These are phyloP conservation scores for Neurospora sp. DNA, from an alignment of 495 filamentous ascomycete genomes.

Conservation along the genomic window DNA sequence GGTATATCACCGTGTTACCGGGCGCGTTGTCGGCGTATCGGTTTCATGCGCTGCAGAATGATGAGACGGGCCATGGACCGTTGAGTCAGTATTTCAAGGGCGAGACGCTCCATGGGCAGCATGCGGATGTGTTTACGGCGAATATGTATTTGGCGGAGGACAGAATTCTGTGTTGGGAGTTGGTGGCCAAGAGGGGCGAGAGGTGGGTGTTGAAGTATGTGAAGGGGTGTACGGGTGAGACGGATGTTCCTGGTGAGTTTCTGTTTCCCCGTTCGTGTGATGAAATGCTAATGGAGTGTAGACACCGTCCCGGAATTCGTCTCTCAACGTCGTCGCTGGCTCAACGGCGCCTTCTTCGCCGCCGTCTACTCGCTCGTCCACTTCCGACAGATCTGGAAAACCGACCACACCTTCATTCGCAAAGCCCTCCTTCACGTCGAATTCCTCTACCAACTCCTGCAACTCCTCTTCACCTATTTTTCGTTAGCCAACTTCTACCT, in stretches of 20 bases:
- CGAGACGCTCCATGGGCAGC: constrained; percentile 90
- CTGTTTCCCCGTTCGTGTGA: neutral
- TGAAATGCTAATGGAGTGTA: constrained; percentile 13
- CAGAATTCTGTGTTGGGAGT: constrained; percentile 97
- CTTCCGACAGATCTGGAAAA: constrained; percentile 85
- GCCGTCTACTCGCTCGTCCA: constrained; percentile 96
- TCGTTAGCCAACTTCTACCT: constrained; percentile 98
- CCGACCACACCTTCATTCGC: constrained; percentile 80
- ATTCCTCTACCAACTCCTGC: constrained; percentile 89
- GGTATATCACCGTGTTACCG: constrained; percentile 93
- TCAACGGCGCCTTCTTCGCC: constrained; percentile 98
- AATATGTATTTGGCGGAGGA: constrained; percentile 99
- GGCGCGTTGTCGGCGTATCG: constrained; percentile 92
- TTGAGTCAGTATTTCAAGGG: constrained; percentile 99
- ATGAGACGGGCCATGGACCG: constrained; percentile 85
- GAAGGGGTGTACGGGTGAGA: constrained; percentile 89
- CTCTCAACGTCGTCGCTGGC: constrained; percentile 89
- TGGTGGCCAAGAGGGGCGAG: constrained; percentile 90
- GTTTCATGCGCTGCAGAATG: constrained; percentile 95
- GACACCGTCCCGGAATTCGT: constrained; percentile 87
- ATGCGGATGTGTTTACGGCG: constrained; percentile 96
- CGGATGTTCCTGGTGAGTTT: constrained; percentile 78
- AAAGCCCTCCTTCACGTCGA: constrained; percentile 93
- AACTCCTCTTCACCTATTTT: constrained; percentile 92
- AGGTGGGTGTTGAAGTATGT: constrained; percentile 98